Base-by-base conservation (phyloP, 176 grass and related monocot species). In the Areca catechu region DNA sequence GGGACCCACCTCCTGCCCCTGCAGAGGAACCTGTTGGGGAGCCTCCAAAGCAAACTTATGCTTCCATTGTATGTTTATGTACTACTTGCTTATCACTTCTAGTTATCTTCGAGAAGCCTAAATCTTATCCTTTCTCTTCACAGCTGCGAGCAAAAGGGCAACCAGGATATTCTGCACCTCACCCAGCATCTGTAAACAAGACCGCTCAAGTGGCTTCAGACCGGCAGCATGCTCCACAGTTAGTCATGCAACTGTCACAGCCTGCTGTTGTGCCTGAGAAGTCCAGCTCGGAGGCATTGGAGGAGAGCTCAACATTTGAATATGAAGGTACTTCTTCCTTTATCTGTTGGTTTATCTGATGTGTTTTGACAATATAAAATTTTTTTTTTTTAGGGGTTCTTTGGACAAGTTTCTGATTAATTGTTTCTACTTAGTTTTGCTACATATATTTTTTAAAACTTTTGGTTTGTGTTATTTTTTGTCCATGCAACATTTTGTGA, bases 11-110 rank as follows among this genome's bases (percentile, higher is more conserved):
- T 76, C 80, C 30, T 69, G 47, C n/a, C 21, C 83, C 73, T 4
- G 48, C 73, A 27, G 80, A 82, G 9, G 86, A 97, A 54, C 80
- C 83, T 79, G 69, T 74, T 63, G 78, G 65, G 27, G 92, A 88
- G 47, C 80, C 81, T 37, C 53, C 86, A 62, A 97, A 88, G 75
- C 89, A 90, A 47, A 90, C 86, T 20, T 97, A 97, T 63, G 92
- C 92, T 65, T 90, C 92, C 67, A 88, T 92, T 60, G 94, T 98
- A 92, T 67, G 80, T 57, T 7, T 10, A 65, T 10, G 7, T 43
- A 43, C 34, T 2, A 12, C 34, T 43, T 12, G 2, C 9, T 12
- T 1, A 43, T 43, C 7, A 43, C 34, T 3, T 43, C 9, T 14
- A 43, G 10, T 43, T 12, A 43, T 43, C 34, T 43, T 43, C 14